Conservation (phyloP, 192 early-diverging fungal genomes). For the Coemansia sp. region DNA sequence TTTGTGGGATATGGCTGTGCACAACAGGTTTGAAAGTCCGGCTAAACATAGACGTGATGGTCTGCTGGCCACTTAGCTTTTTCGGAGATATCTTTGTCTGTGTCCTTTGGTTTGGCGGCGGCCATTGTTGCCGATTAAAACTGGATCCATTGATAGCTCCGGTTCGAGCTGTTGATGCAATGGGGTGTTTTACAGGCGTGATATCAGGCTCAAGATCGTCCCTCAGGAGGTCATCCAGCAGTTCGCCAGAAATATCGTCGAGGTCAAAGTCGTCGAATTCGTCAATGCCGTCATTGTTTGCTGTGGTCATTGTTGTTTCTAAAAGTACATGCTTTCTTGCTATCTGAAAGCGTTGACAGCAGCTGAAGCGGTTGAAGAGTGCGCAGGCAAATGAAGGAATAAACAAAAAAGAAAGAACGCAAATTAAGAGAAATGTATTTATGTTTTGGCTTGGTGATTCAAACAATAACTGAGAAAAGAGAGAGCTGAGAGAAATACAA, state of each 20-base stretch:
- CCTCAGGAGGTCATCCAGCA: constrained; percentile 38
- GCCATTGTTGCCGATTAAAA: constrained; percentile 14
- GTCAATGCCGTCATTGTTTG: constrained; percentile 16
- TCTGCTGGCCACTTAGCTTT: constrained; percentile 29
- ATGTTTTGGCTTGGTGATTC: not conserved
- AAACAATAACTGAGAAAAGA: constrained; percentile 11
- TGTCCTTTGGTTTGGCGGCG: constrained; percentile 4
- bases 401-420: not conserved
- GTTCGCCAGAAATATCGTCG: constrained; percentile 29
- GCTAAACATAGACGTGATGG: constrained; percentile 40
- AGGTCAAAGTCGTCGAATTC: constrained; percentile 34
- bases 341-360: not conserved
- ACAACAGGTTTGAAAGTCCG: not conserved
- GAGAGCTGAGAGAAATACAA: not conserved
- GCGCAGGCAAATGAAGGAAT: not conserved
- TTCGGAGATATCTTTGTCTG: not conserved
- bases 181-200: not conserved
- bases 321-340: constrained; percentile 4
- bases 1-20: constrained; percentile 1
- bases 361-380: not conserved
- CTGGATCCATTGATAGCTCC: not conserved
- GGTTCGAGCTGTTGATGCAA: not conserved
- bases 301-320: constrained; percentile 8
- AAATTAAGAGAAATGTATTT: constrained; percentile 3
- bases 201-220: constrained; percentile 32